These are phyloP conservation scores for Obelidium mucronatum DNA, from an alignment of 192 early-diverging fungal genomes.

Conservation along the genomic window DNA sequence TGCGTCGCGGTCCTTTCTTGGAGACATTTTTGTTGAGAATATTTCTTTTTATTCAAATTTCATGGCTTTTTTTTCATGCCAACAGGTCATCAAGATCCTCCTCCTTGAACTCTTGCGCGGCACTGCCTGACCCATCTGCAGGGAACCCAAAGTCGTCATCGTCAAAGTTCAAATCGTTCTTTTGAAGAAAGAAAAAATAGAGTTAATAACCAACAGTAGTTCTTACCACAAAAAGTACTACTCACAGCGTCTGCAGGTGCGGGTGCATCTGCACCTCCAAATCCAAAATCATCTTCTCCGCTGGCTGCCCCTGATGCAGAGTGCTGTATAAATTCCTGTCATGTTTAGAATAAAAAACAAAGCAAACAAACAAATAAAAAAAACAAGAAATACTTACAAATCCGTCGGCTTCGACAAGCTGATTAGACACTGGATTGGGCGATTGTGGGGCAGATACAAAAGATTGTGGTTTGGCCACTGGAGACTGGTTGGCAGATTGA, in stretches of 20 bases:
- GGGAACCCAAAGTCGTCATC: conserved; percentile 33
- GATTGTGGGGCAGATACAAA: conserved; percentile 17
- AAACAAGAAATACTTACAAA: conserved; percentile 10
- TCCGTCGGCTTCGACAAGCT: neutral
- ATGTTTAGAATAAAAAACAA: conserved; percentile 1
- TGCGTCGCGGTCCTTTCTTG: neutral
- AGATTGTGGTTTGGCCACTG: neutral
- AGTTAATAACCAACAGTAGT: neutral
- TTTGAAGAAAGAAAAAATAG: neutral
- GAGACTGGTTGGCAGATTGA: neutral
- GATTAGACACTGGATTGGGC: neutral
- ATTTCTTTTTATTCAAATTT: too few relatives aligned
- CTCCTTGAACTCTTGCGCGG: conserved; percentile 18
- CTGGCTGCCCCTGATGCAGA: neutral
- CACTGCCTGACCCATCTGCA: neutral
- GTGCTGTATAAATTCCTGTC: conserved; percentile 27
- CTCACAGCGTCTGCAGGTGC: neutral
- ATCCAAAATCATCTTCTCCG: neutral
- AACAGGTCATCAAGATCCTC: conserved; percentile 33
- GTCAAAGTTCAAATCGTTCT: conserved; percentile 24
- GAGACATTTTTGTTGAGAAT: neutral
- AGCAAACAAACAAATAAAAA: neutral
- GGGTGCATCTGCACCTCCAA: neutral
- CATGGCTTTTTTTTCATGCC: neutral
- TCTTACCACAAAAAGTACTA: neutral